phyloP scores from a whole-genome alignment of 2,329 filamentous ascomycete genomes.

The Penicillium sp. region DNA sequence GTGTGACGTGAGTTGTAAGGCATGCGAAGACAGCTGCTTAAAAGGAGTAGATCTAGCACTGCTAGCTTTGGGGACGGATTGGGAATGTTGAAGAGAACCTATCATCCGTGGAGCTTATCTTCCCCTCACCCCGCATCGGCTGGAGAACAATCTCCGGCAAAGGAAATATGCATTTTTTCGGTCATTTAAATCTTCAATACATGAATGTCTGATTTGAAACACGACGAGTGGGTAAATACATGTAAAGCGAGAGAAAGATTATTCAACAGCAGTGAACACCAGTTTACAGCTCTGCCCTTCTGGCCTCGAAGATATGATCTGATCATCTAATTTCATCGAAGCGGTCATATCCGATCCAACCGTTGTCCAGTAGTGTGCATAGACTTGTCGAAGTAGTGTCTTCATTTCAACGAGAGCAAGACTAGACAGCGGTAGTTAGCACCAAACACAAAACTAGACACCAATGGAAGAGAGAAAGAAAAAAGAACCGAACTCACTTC shows the following conservation, averaged over 20 bases:
- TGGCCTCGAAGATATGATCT: conserved; percentile 67
- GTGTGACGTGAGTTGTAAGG: neutral
- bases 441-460: neutral
- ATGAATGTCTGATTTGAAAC: too few species aligned
- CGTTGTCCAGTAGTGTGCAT: conserved; percentile 58
- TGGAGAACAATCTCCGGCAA: neutral
- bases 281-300: conserved; percentile 62
- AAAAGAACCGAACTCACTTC: conserved; percentile 54
- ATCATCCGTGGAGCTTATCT: conserved; percentile 7
- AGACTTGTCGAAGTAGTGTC: conserved; percentile 63
- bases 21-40: neutral
- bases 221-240: neutral
- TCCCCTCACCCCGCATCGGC: conserved; percentile 25
- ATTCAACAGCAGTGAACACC: conserved; percentile 20
- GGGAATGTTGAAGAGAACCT: conserved; percentile 16
- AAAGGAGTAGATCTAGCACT: neutral
- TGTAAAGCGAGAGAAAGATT: neutral
- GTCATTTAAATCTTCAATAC: too few species aligned
- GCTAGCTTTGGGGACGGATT: neutral
- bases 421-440: conserved; percentile 33
- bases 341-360: conserved; percentile 56
- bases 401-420: conserved; percentile 71
- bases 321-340: conserved; percentile 67
- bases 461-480: neutral
- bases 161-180: too few species aligned